These are phyloP conservation scores for Mycena rosella DNA, from an alignment of 768 basidiomycete species.

Conservation along the genomic window DNA sequence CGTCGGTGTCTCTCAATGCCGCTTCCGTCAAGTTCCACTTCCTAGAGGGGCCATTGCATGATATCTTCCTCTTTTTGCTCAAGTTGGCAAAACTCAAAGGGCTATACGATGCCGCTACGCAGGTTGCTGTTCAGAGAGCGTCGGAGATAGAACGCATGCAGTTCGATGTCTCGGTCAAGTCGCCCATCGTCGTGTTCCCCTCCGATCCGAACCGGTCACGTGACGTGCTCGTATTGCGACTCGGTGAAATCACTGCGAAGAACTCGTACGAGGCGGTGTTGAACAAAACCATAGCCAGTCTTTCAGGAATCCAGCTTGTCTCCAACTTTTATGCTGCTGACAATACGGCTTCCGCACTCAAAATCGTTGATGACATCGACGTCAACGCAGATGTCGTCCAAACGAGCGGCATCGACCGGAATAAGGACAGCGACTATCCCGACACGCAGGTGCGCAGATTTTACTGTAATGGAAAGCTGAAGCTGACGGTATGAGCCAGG, in stretches of 20 bases:
- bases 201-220: slow-evolving; percentile 68
- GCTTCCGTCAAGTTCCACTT: slow-evolving; percentile 93
- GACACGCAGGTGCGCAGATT: slow-evolving; percentile 75
- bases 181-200: slow-evolving; percentile 93
- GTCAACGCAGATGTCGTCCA: slow-evolving; percentile 79
- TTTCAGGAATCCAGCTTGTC: slow-evolving; percentile 86
- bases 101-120: slow-evolving; percentile 93
- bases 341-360: slow-evolving; percentile 67
- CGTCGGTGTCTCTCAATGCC: slow-evolving; percentile 83
- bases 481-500: slow-evolving; percentile 54
- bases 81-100: slow-evolving; percentile 94
- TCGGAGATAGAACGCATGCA: slow-evolving; percentile 96
- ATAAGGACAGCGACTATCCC: slow-evolving; percentile 66
- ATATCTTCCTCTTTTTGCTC: slow-evolving; percentile 84
- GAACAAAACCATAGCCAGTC: slow-evolving; percentile 78
- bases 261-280: slow-evolving; percentile 75
- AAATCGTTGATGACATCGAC: slow-evolving; percentile 93
- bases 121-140: slow-evolving; percentile 92
- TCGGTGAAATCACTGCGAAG: slow-evolving; percentile 89
- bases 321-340: slow-evolving; percentile 72
- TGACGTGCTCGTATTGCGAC: slow-evolving; percentile 82
- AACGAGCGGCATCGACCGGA: slow-evolving; percentile 65
- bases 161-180: slow-evolving; percentile 90
- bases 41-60: slow-evolving; percentile 90
- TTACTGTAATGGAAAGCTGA: background rate